Base-by-base conservation (phyloP, 1,284 basidiomycete species). In the Entoloma clypeatum region DNA sequence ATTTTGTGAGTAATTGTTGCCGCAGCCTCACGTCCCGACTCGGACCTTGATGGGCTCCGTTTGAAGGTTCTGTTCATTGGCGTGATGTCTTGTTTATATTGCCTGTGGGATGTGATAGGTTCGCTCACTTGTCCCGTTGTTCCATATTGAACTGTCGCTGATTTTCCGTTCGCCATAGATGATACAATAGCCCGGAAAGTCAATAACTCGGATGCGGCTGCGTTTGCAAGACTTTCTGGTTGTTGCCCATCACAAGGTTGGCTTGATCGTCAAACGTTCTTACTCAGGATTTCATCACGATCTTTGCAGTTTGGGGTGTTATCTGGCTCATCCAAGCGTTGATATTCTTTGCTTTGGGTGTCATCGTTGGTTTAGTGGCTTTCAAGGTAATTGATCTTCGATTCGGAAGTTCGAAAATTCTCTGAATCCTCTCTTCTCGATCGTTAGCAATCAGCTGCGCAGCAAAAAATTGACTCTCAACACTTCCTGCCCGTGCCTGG, bases 31-130 rank as follows among this genome's bases (percentile, higher is more conserved):
- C 13, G 13, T 17, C 8, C 19, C 6, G n/a, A 9, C 32, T 25
- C 37, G n/a, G n/a, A 18, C 49, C 59, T 9, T 19, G 4, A 17
- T 14, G 22, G 17, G 27, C 4, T 27, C 14, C 9, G 27, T 24
- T 21, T 39, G 63, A 56, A 94, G 77, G 75, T 97, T 16, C 68
- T 97, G 7, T 98, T 97, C 63, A 81, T 96, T 41, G 94, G 93
- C n/a, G 89, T 94, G 50, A 94, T 94, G 92, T 89, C 82, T 6
- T 87, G 87, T 61, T 71, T 95, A 63, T 94, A 95, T 57, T 79
- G 77, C 28, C 69, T 84, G 11, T 94, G 90, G 88, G 91, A 94
- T 55, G 83, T 94, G 43, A 72, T 92, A 40, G 88, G 89, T 79
- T 51, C 39, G 74, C 59, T 10, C 21, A 4, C 8, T 29, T 28